Conservation (phyloP, 2,329 filamentous ascomycete genomes). For the Calonectria pseudoreteaudii region DNA sequence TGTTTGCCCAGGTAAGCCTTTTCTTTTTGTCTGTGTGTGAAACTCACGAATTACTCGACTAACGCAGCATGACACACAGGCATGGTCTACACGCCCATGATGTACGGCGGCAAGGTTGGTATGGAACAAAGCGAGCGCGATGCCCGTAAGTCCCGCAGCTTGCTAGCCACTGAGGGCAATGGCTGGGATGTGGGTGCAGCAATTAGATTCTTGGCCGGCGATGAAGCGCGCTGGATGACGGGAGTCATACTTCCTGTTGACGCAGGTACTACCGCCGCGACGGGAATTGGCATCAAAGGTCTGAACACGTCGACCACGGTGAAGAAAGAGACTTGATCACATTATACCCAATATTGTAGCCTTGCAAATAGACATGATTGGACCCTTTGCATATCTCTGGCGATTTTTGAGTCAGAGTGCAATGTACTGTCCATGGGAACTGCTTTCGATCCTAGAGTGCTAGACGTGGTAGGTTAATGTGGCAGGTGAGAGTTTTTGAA, state of each 20-base stretch:
- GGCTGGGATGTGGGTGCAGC: conserved; percentile 57
- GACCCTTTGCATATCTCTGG: background rate
- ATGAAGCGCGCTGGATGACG: conserved; percentile 58
- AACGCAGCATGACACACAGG: conserved; percentile 1
- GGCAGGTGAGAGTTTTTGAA: background rate
- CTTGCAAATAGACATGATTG: background rate
- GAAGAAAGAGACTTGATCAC: background rate
- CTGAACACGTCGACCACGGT: background rate
- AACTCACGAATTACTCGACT: accelerated
- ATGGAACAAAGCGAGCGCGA: conserved; percentile 54
- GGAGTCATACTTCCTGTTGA: conserved; percentile 55
- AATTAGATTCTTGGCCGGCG: conserved; percentile 53
- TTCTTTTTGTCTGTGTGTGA: background rate
- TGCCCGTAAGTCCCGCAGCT: conserved; percentile 46
- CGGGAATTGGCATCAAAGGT: background rate
- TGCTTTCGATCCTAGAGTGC: background rate
- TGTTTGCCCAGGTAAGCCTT: conserved; percentile 55
- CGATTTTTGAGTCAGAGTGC: background rate
- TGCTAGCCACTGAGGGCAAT: conserved; percentile 54
- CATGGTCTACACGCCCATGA: conserved; percentile 11
- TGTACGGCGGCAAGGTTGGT: background rate
- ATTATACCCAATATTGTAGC: background rate
- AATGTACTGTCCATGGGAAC: background rate
- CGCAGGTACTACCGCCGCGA: conserved; percentile 45
- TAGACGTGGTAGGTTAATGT: background rate